Evolutionary conservation across 345 rosid genomes (phyloP).

Genomic region (Lepidium africanum): DNA sequence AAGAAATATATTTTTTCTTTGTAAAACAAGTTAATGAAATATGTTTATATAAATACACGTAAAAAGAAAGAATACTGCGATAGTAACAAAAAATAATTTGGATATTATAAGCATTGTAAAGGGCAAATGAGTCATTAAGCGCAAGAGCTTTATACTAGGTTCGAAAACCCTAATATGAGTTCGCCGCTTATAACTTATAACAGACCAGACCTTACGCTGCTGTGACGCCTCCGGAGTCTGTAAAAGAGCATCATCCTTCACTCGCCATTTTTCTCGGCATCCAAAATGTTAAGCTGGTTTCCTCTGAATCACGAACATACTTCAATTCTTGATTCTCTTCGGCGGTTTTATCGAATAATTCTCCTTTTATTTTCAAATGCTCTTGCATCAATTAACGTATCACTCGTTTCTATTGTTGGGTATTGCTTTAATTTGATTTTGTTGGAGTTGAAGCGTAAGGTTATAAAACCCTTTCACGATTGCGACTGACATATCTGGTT

Average conservation of each 20-base stretch:
- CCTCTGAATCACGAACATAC: background rate
- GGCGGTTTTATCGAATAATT: background rate
- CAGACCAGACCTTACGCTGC: background rate
- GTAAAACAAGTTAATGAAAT: no score
- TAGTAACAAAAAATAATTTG: background rate
- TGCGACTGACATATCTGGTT: constrained; percentile 2
- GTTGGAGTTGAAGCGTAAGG: background rate
- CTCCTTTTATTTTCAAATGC: background rate
- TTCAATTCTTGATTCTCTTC: background rate
- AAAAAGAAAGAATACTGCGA: no score
- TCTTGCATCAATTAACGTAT: background rate
- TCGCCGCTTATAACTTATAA: constrained; percentile 3
- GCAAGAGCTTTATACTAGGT: background rate
- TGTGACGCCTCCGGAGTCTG: constrained; percentile 13
- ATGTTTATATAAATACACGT: no score
- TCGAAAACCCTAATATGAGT: constrained; percentile 3
- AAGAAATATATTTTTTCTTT: no score
- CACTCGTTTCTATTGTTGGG: background rate
- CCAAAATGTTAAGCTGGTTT: constrained; percentile 19
- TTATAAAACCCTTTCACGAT: background rate
- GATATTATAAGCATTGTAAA: background rate
- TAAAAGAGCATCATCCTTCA: constrained; percentile 2
- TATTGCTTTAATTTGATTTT: background rate
- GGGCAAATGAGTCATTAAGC: constrained; percentile 13
- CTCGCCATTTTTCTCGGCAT: background rate